Evolutionary conservation across 2,329 filamentous ascomycete genomes (phyloP), one percentile per base, ranked within the genome.

Genomic region (Microsporum ferrugineum): DNA sequence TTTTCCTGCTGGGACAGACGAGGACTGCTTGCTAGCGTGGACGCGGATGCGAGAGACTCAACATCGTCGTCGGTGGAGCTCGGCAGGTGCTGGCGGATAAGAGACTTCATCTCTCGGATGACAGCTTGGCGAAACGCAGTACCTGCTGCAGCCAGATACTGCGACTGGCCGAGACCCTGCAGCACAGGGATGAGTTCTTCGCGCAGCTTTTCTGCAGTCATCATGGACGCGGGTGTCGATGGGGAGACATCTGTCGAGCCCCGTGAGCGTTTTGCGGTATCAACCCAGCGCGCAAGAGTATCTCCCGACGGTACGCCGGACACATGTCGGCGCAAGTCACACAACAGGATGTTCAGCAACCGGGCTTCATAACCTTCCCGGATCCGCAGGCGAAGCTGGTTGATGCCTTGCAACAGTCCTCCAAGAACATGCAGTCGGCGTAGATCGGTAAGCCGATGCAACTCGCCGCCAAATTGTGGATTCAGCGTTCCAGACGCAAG

Each of bases 51-150:
- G 77, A 92, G 87, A 0, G 90, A 95, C 71, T 92, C 89, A 63
- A 87, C 89, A 70, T 97, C 92, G 66, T 96, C 92, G 63, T 97
- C 94, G 67, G 85, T 92, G 10, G 92, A 95, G 69, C 90, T 95
- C 0, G 94, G 94, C 47, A 99, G 79, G 27, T 91, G 88, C 62
- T 85, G 84, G 59, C 90, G 84, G 57, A 97, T 91, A 55, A 97
- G 78, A 38, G 83, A 85, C 68, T 92, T 88, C 71, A 96, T 86
- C 72, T 97, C 92, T 59, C 88, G 85, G 64, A 95, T 77, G 5
- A 95, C 84, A 0, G 88, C 82, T 39, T 95, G 90, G 64, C 91
- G 84, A 72, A 94, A 96, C 0, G 41, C n/a, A 12, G 57, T 51
- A 49, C 57, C 51, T 49, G 57, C 41, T n/a, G 41, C 41, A 6